phyloP scores from a whole-genome alignment of 1,284 basidiomycete species.

The Cryptococcus floricola region DNA sequence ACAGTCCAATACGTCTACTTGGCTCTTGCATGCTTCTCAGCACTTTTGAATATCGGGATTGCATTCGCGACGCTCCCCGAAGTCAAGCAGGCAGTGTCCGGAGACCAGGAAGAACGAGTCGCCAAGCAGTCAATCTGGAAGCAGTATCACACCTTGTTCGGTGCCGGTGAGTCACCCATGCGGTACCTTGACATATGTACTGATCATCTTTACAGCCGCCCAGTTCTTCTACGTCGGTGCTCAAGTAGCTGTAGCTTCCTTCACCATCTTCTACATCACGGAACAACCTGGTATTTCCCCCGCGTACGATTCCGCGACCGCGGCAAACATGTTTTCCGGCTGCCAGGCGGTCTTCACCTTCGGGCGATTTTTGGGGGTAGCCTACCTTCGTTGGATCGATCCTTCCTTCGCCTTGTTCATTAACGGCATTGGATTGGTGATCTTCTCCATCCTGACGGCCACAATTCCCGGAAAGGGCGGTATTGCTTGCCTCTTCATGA shows the following conservation, averaged over 20 bases:
- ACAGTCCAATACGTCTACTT: constrained; percentile 42
- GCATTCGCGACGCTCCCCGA: constrained; percentile 35
- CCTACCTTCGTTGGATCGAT: constrained; percentile 31
- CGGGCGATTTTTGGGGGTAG: constrained; percentile 35
- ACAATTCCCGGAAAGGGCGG: constrained; percentile 26
- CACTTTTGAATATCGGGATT: constrained; percentile 10
- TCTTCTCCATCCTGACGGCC: constrained; percentile 32
- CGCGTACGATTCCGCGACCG: constrained; percentile 15
- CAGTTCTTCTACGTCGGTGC: constrained; percentile 23
- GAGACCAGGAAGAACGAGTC: constrained; percentile 16
- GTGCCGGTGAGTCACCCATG: constrained; percentile 22
- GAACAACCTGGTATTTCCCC: constrained; percentile 19
- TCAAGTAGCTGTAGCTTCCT: constrained; percentile 35
- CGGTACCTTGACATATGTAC: neutral
- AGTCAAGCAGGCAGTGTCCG: constrained; percentile 26
- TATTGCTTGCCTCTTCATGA: constrained; percentile 33
- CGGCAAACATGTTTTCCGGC: constrained; percentile 34
- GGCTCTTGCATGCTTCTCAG: constrained; percentile 24
- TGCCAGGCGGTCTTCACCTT: constrained; percentile 39
- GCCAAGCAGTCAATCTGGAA: constrained; percentile 24
- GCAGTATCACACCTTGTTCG: constrained; percentile 29
- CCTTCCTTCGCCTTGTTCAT: constrained; percentile 32
- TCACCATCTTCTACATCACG: constrained; percentile 31
- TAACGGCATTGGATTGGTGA: constrained; percentile 22
- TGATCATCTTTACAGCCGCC: neutral